Base-by-base conservation (phyloP, 345 rosid genomes). In the Kandelia obovata region DNA sequence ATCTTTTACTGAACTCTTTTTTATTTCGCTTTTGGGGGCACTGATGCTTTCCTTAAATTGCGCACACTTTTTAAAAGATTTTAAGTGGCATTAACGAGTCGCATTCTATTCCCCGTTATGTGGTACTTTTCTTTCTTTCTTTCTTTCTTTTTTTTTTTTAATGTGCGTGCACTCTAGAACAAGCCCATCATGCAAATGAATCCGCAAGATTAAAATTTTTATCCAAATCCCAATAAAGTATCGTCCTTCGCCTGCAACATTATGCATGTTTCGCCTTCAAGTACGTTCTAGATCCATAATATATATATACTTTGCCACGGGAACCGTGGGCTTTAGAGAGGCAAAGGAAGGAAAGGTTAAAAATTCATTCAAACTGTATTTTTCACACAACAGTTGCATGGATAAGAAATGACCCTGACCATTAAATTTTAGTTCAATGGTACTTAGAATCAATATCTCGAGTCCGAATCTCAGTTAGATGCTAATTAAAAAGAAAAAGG, bases 41-140 rank as follows among this genome's bases (percentile, higher is more conserved):
- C 21, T 69, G 69, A 63, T 70, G 59, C 15, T 53, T 65, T 60
- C 85, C 79, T 65, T 61, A 76, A 76, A 79, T 79, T 76, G 77
- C 81, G 75, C 77, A 61, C 57, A 46, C 72, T 69, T 73, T 69
- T 35, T 21, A 55, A 23, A 46, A 58, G 66, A 76, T 49, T 75
- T 69, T 63, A 19, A n/a, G 67, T 49, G 78, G 68, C 62, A 53
- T 37, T 35, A 53, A 71, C 71, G 78, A 62, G 68, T 65, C 39
- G 20, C 61, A 6, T 4, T 25, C 25, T 5, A 5, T 6, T 46
- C n/a, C n/a, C 53, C 26, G 19, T 26, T 46, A 26, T 26, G 55
- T 6, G 17, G 9, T 19, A 52, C 62, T 7, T 43, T 56, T 62
- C 21, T 21, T 21, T 21, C 21, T 21, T 21, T 21, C 21, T 21